Percentiles rank a stretch among this genome's conserved stretches.
These are phyloP conservation scores for Tardiomyces digboiensis DNA, from an alignment of 1,139 yeast genomes.

Conservation along the genomic window DNA sequence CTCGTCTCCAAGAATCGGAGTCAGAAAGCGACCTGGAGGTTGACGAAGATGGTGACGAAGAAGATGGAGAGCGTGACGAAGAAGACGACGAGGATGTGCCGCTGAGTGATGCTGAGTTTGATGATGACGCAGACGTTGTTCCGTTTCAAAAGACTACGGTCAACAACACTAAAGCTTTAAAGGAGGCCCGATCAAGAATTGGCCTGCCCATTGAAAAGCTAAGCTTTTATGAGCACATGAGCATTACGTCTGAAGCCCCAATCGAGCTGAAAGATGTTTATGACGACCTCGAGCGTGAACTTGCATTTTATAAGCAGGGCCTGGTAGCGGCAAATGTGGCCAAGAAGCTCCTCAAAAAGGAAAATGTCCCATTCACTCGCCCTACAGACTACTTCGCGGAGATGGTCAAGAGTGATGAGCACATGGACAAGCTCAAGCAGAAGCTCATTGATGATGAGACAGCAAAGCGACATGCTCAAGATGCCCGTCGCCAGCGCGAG, in stretches of 20 bases:
- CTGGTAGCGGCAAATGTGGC: slow-evolving; percentile 75
- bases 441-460: slow-evolving; percentile 82
- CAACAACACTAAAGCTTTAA: slow-evolving; percentile 32
- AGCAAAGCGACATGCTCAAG: slow-evolving; percentile 85
- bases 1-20: slow-evolving; percentile 6
- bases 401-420: slow-evolving; percentile 97
- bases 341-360: slow-evolving; percentile 50
- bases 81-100: slow-evolving; percentile 43
- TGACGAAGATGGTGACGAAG: slow-evolving; percentile 20
- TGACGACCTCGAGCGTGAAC: slow-evolving; percentile 87
- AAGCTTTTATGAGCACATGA: slow-evolving; percentile 77
- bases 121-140: slow-evolving; percentile 79
- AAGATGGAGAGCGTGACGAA: slow-evolving; percentile 28
- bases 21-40: slow-evolving; percentile 11
- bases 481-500: slow-evolving; percentile 89
- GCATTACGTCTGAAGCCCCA: slow-evolving; percentile 50
- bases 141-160: slow-evolving; percentile 82
- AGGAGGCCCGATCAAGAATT: slow-evolving; percentile 23
- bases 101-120: slow-evolving; percentile 65
- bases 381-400: slow-evolving; percentile 97
- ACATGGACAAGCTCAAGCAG: slow-evolving; percentile 87
- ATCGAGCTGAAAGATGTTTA: slow-evolving; percentile 78
- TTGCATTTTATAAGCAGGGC: slow-evolving; percentile 87
- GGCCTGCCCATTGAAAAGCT: slow-evolving; percentile 35
- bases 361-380: slow-evolving; percentile 80